Evolutionary conservation across 208 protist genomes (phyloP).

Genomic region (Plasmodiophora brassicae): DNA sequence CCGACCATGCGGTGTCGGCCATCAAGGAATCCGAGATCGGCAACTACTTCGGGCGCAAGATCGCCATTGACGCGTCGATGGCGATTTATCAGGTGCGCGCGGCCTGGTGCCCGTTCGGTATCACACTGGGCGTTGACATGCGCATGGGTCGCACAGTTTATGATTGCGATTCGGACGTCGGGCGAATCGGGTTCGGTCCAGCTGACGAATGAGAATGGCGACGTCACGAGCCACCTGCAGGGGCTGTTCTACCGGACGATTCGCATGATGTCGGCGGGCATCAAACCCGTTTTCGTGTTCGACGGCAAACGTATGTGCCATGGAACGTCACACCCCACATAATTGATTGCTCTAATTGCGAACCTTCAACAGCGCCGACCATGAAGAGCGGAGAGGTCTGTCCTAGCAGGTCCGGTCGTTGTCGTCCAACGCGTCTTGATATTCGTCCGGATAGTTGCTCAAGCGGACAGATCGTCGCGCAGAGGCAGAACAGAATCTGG

Average conservation of each 20-base stretch:
- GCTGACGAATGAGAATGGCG: constrained; percentile 88
- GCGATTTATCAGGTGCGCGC: constrained; percentile 95
- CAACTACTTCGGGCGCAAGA: constrained; percentile 68
- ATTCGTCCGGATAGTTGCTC: constrained; percentile 60
- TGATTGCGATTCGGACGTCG: constrained; percentile 46
- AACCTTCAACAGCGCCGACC: too few relatives aligned
- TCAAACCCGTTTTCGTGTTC: constrained; percentile 95
- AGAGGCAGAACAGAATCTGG: constrained; percentile 81
- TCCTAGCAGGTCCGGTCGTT: neutral
- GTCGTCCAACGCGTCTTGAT: neutral
- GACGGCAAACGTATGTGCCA: constrained; percentile 98
- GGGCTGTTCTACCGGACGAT: constrained; percentile 95
- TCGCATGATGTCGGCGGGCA: constrained; percentile 91
- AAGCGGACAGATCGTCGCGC: constrained; percentile 78
- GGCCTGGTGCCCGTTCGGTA: neutral
- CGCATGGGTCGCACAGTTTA: neutral
- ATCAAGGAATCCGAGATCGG: constrained; percentile 48
- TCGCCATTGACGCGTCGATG: constrained; percentile 99
- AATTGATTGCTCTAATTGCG: too few relatives aligned
- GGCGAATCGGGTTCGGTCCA: constrained; percentile 33
- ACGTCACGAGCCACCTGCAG: constrained; percentile 86
- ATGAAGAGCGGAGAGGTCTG: constrained; percentile 82
- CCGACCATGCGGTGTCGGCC: constrained; percentile 77
- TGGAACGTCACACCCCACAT: too few relatives aligned
- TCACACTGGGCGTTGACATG: neutral